phyloP scores from a whole-genome alignment of 2,329 filamentous ascomycete species.

The Aspergillus calidoustus region DNA sequence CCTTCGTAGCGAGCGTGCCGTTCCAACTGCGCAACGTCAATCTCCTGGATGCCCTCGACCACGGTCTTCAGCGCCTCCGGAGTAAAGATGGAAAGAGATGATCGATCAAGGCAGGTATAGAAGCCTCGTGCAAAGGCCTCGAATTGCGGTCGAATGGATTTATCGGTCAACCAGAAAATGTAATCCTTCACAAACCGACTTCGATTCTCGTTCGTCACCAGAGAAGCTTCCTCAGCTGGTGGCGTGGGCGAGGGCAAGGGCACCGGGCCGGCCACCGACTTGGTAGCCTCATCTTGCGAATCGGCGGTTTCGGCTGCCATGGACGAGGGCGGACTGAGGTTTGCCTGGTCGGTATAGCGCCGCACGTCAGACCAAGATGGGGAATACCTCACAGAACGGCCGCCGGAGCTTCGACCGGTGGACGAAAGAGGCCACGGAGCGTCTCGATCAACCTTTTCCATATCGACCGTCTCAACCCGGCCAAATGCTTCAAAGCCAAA shows the following conservation, averaged over 20 bases:
- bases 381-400: constrained; percentile 15
- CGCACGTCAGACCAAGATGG: constrained; percentile 31
- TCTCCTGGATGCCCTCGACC: constrained; percentile 80
- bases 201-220: constrained; percentile 83
- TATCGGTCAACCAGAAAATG: constrained; percentile 77
- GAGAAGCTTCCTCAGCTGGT: constrained; percentile 59
- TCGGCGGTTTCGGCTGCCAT: constrained; percentile 27
- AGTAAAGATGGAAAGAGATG: constrained; percentile 73
- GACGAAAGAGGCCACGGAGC: constrained; percentile 38
- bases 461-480: constrained; percentile 58
- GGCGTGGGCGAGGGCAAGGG: constrained; percentile 34
- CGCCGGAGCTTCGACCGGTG: constrained; percentile 7
- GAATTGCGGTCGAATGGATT: constrained; percentile 77
- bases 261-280: constrained; percentile 31
- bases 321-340: constrained; percentile 29
- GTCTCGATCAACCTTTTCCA: constrained; percentile 50
- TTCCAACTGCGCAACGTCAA: constrained; percentile 76
- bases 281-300: constrained; percentile 24
- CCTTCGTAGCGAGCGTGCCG: constrained; percentile 75
- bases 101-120: constrained; percentile 70
- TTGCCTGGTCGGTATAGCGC: constrained; percentile 24
- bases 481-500: constrained; percentile 72
- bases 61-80: constrained; percentile 73
- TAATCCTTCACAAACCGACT: constrained; percentile 82
- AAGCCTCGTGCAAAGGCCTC: constrained; percentile 83